These are phyloP conservation scores for Cladosporium austrohemisphaericum DNA, from an alignment of 2,329 filamentous ascomycete species.

Conservation along the genomic window DNA sequence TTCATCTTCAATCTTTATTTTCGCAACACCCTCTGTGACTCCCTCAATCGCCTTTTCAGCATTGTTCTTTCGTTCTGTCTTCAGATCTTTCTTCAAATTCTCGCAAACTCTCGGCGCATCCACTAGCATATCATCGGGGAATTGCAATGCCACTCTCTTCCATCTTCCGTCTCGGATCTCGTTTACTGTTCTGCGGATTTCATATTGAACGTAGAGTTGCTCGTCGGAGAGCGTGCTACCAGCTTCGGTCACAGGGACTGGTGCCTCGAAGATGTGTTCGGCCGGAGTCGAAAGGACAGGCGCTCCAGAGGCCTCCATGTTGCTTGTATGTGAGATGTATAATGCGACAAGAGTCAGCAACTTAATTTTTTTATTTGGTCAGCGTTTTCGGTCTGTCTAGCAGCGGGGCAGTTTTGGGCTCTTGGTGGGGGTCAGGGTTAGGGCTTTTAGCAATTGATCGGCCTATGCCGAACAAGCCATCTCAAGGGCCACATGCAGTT, in stretches of 20 bases:
- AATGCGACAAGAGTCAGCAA: too few species aligned
- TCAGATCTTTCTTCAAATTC: conserved; percentile 42
- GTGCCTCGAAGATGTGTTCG: conserved; percentile 56
- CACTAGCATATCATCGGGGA: conserved; percentile 85
- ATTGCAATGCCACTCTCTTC: conserved; percentile 82
- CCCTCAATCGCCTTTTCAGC: conserved; percentile 1
- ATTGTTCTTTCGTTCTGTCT: neutral
- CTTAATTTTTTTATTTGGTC: conserved; percentile 7
- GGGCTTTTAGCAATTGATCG: too few species aligned
- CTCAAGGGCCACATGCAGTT: too few species aligned
- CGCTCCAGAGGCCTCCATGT: conserved; percentile 30
- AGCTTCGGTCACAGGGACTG: conserved; percentile 39
- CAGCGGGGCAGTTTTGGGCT: too few species aligned
- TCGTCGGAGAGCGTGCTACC: conserved; percentile 53
- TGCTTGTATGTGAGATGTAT: neutral
- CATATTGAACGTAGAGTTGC: conserved; percentile 74
- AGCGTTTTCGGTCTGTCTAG: conserved; percentile 5
- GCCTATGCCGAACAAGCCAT: too few species aligned
- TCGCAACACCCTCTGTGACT: neutral
- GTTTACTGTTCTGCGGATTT: conserved; percentile 72
- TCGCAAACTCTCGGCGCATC: conserved; percentile 80
- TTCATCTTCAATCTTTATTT: neutral
- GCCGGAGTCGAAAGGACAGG: conserved; percentile 63
- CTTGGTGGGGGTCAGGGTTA: too few species aligned
- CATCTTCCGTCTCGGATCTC: conserved; percentile 73